Conservation (phyloP, 2,329 filamentous ascomycete species). For the Nannizzia gypsea region DNA sequence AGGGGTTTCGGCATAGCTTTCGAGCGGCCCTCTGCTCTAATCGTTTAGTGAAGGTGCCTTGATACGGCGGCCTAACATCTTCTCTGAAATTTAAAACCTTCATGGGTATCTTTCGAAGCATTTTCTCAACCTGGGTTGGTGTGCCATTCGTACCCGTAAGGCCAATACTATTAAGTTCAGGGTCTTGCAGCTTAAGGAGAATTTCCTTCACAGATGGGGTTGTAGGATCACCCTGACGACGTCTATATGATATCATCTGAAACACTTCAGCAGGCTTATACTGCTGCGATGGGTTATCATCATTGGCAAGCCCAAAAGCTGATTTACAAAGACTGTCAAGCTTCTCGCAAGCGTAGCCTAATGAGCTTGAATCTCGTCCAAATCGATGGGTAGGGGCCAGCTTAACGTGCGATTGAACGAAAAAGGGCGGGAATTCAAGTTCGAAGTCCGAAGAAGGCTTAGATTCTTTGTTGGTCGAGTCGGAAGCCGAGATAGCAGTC, state of each 20-base stretch:
- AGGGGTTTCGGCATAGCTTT: slow-evolving; percentile 45
- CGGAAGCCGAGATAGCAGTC: slow-evolving; percentile 12
- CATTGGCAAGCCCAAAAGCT: slow-evolving; percentile 5
- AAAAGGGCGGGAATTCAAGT: slow-evolving; percentile 69
- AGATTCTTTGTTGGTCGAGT: slow-evolving; percentile 14
- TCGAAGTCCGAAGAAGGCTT: slow-evolving; percentile 46
- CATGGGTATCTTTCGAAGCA: slow-evolving; percentile 41
- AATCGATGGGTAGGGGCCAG: slow-evolving; percentile 50
- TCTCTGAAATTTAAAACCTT: slow-evolving; percentile 50
- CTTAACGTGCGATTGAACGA: slow-evolving; percentile 59
- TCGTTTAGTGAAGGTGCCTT: slow-evolving; percentile 47
- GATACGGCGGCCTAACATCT: slow-evolving; percentile 52
- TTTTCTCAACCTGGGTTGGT: slow-evolving; percentile 25
- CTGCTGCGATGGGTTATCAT: slow-evolving; percentile 9
- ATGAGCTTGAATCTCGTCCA: slow-evolving; percentile 47
- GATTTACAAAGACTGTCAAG: slow-evolving; percentile 24
- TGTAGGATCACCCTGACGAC: slow-evolving; percentile 23
- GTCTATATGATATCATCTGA: slow-evolving; percentile 28
- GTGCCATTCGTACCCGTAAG: slow-evolving; percentile 26
- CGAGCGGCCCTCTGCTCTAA: slow-evolving; percentile 30
- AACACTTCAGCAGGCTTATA: slow-evolving; percentile 29
- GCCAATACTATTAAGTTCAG: slow-evolving; percentile 26
- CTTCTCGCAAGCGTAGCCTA: slow-evolving; percentile 42
- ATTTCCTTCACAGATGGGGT: slow-evolving; percentile 46
- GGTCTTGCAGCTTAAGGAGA: slow-evolving; percentile 44